These are phyloP conservation scores for Termitomyces heimii DNA, from an alignment of 768 basidiomycete species.

Conservation along the genomic window DNA sequence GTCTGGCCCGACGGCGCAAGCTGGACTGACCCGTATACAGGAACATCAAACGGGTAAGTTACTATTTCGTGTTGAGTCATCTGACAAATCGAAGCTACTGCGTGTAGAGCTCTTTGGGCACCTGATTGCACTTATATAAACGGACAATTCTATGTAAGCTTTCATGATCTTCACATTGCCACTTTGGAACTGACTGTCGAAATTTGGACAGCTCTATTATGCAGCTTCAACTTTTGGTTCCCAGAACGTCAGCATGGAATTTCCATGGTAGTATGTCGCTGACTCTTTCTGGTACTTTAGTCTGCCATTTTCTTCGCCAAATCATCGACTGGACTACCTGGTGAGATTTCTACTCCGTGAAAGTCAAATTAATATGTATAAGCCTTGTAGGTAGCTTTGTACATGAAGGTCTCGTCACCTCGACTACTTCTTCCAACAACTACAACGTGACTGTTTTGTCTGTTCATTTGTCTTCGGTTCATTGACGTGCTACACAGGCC, in stretches of 20 bases:
- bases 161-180: neutral
- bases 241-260: conserved; percentile 30
- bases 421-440: conserved; percentile 29
- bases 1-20: conserved; percentile 47
- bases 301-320: conserved; percentile 51
- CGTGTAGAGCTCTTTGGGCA: conserved; percentile 30
- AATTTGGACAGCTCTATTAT: conserved; percentile 36
- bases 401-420: conserved; percentile 42
- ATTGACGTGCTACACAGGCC: neutral
- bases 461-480: neutral
- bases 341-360: conserved; percentile 13
- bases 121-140: conserved; percentile 30
- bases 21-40: conserved; percentile 45
- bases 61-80: neutral
- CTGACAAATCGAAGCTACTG: neutral
- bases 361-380: neutral
- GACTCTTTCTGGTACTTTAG: conserved; percentile 16
- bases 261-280: neutral
- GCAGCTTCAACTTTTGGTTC: conserved; percentile 50
- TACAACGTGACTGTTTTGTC: conserved; percentile 31
- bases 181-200: neutral
- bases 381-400: conserved; percentile 30
- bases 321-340: conserved; percentile 41
- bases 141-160: conserved; percentile 22
- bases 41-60: conserved; percentile 36